These are phyloP conservation scores for Coemansia sp. DNA, from an alignment of 192 early-diverging fungal genomes.

Conservation along the genomic window DNA sequence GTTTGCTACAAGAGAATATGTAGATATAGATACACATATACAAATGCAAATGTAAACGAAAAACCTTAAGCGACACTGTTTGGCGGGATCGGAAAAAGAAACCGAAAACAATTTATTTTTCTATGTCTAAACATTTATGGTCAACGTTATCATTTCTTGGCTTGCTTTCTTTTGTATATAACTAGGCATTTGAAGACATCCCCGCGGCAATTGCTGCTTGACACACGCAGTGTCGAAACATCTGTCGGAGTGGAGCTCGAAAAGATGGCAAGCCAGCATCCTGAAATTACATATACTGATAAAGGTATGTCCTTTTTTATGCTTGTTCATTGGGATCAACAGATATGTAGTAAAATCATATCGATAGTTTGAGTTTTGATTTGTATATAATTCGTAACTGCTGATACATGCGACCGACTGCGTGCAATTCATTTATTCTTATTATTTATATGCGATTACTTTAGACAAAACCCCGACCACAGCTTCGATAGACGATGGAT, in stretches of 20 bases:
- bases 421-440: background rate
- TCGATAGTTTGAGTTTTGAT: no score
- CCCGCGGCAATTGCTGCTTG: background rate
- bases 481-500: constrained; percentile 8
- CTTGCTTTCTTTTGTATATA: no score
- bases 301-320: constrained; percentile 11
- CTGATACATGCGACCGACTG: no score
- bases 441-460: background rate
- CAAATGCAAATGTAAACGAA: no score
- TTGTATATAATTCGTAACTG: no score
- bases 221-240: background rate
- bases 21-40: no score
- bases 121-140: background rate
- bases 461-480: background rate
- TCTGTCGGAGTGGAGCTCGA: constrained; percentile 1
- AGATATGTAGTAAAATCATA: no score
- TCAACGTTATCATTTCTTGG: no score
- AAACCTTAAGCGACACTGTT: no score
- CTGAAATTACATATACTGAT: background rate
- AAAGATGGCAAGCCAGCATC: constrained; percentile 21
- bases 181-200: background rate
- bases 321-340: background rate
- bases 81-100: no score
- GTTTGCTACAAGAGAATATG: no score
- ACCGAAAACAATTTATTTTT: background rate